Base-by-base conservation (phyloP, 805 yeast genomes). In the Kuraishia piskuri region DNA sequence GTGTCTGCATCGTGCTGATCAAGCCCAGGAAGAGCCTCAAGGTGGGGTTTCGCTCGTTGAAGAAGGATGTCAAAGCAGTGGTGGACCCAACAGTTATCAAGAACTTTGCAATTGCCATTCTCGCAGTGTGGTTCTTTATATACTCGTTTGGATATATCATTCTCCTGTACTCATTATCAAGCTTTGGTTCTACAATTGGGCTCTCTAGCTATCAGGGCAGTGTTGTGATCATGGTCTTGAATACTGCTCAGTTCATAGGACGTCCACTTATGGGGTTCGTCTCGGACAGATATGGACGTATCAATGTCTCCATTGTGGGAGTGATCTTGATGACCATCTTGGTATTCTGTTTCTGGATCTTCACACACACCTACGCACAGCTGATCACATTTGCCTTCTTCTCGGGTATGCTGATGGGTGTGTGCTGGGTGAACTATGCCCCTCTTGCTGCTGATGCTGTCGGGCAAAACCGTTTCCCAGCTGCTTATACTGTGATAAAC, bases 171-270 rank as follows among this genome's bases (percentile, higher is more conserved):
- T 75, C 83, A 2, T 54, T 79, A 36, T 67, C 81, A 2, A 70
- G 79, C 25, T 79, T 71, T 59, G 76, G 78, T 2, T 69, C 68
- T 14, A 68, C 76, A 21, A 61, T 75, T 31, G 90, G 90, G 0
- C 61, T 72, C 49, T 56, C 76, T 0, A 52, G 69, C 10, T 62
- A 65, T 26, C 72, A 78, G 52, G 80, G 78, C 22, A 70, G 81
- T 14, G 65, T 68, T 24, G 59, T 75, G 40, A 73, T 78, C 2
- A 80, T 79, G 1, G 66, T 74, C 9, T 61, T 77, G 53, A 78
- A 76, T 56, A 69, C 73, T 7, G 70, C 74, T 0, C 83, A 79
- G 59, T 65, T 71, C 3, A 55, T 78, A 17, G 83, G 83, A 4
- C 68, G 84, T 59, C 80, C 82, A 1, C 9, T 61, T 9, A 70